These are phyloP conservation scores for Pouteria glomerata DNA, from an alignment of 148 eudicot genomes.

Conservation along the genomic window DNA sequence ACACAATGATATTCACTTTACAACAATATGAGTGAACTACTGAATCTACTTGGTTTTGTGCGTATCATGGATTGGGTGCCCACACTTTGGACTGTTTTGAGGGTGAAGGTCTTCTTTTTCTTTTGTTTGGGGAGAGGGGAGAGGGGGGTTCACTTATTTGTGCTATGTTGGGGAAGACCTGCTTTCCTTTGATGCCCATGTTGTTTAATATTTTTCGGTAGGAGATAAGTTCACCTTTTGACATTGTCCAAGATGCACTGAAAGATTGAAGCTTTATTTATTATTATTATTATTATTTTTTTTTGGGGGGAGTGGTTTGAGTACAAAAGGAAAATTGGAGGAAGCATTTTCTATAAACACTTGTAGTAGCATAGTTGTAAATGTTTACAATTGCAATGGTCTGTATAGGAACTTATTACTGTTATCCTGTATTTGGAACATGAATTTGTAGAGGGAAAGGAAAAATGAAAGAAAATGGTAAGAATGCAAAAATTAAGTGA, in stretches of 20 bases:
- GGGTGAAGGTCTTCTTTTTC: not conserved
- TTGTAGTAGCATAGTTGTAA: not conserved
- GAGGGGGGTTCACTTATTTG: not conserved
- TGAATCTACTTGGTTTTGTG: not conserved
- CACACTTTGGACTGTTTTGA: not conserved
- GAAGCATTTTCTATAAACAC: not conserved
- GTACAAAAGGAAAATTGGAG: not conserved
- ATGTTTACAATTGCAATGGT: not conserved
- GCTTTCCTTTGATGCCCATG: not conserved
- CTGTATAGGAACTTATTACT: not conserved
- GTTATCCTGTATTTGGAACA: too few species aligned
- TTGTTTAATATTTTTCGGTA: not conserved
- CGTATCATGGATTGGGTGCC: not conserved
- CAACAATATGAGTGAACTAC: not conserved
- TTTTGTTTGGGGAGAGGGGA: not conserved
- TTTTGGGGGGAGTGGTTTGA: too few species aligned
- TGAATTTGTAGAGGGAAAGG: too few species aligned
- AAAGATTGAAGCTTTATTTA: not conserved
- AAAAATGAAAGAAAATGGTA: too few species aligned
- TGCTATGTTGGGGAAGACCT: not conserved
- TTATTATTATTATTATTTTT: too few species aligned
- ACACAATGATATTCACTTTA: not conserved
- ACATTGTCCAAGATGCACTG: not conserved
- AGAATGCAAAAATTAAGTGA: too few species aligned
- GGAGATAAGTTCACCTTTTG: not conserved